Conservation (phyloP, 2,329 filamentous ascomycete genomes). For the Colletotrichum sp. region DNA sequence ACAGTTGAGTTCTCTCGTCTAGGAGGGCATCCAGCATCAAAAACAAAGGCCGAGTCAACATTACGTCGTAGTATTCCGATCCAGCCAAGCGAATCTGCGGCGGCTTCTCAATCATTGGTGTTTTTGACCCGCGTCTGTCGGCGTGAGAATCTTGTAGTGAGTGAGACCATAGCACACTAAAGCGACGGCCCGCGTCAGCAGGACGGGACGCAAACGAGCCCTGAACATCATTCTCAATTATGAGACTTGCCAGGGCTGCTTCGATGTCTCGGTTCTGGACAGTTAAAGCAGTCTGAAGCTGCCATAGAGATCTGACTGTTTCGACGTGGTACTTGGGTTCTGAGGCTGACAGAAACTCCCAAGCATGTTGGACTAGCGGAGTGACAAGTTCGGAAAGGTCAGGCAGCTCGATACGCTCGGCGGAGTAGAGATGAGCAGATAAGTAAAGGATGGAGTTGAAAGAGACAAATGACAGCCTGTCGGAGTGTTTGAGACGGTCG, state of each 20-base stretch:
- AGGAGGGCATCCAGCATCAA: conserved; percentile 79
- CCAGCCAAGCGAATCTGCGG: conserved; percentile 52
- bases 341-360: conserved; percentile 80
- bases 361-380: conserved; percentile 74
- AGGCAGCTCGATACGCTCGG: conserved; percentile 54
- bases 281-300: conserved; percentile 76
- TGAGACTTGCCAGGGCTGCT: conserved; percentile 73
- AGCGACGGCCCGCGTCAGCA: conserved; percentile 70
- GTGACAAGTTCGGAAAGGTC: conserved; percentile 68
- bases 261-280: conserved; percentile 76
- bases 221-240: conserved; percentile 60
- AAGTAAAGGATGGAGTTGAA: conserved; percentile 66
- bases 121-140: conserved; percentile 46
- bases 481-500: conserved; percentile 43
- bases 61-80: conserved; percentile 69
- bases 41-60: conserved; percentile 83
- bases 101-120: conserved; percentile 36
- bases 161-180: conserved; percentile 84
- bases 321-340: conserved; percentile 95
- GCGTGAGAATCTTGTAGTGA: conserved; percentile 61
- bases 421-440: conserved; percentile 58
- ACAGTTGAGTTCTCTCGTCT: conserved; percentile 75
- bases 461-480: conserved; percentile 52
- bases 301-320: conserved; percentile 84
- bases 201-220: conserved; percentile 52